These are phyloP conservation scores for Arachnomyces sp. DNA, from an alignment of 2,329 filamentous ascomycete genomes.

Conservation along the genomic window DNA sequence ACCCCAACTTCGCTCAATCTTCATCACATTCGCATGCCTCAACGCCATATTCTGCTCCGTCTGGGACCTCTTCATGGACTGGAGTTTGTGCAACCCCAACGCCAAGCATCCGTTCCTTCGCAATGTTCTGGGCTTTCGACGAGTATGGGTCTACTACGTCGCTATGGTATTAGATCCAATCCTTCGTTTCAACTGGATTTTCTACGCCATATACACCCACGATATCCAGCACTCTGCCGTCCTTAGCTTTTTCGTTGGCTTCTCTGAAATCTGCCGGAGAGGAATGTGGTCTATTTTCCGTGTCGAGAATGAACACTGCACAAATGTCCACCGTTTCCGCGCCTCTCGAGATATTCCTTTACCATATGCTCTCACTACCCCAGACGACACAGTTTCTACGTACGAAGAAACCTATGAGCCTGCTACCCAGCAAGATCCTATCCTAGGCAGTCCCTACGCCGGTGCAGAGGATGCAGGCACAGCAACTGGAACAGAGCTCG, in stretches of 20 bases:
- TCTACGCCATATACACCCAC: conserved; percentile 77
- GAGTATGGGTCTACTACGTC: conserved; percentile 72
- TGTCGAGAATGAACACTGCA: conserved; percentile 95
- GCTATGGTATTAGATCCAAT: conserved; percentile 79
- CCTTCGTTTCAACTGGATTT: conserved; percentile 87
- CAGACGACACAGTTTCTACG: conserved; percentile 1
- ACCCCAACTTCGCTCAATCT: conserved; percentile 55
- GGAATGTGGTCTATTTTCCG: conserved; percentile 90
- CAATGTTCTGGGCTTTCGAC: conserved; percentile 71
- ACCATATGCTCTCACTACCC: conserved; percentile 56
- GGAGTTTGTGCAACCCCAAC: conserved; percentile 75
- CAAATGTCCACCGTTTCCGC: conserved; percentile 83
- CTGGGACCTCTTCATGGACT: conserved; percentile 97
- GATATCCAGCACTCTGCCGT: conserved; percentile 76
- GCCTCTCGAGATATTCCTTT: conserved; percentile 81
- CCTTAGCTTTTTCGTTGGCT: conserved; percentile 68
- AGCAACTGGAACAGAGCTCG: conserved; percentile 16
- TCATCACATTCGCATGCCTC: conserved; percentile 70
- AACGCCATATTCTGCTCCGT: conserved; percentile 79
- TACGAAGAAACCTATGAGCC: conserved; percentile 1
- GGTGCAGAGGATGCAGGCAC: conserved; percentile 1
- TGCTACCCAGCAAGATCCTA: conserved; percentile 3
- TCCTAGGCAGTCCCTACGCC: neutral
- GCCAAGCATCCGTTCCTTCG: conserved; percentile 63
- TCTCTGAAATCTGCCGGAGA: conserved; percentile 74